phyloP scores from a whole-genome alignment of 2,329 filamentous ascomycete species.

The Ascochyta viciae-villosae region DNA sequence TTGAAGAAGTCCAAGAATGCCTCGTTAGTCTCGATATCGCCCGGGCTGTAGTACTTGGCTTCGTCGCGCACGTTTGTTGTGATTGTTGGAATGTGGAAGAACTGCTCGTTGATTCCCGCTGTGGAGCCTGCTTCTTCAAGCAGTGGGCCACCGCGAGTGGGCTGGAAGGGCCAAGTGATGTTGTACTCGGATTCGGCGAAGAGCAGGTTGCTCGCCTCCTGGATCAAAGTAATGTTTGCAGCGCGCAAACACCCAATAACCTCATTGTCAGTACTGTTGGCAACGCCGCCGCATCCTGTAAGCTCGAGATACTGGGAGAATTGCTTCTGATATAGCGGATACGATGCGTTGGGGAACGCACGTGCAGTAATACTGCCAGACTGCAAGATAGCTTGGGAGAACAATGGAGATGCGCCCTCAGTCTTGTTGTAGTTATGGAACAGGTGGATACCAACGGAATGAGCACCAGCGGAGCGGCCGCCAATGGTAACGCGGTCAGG shows the following conservation, averaged over 20 bases:
- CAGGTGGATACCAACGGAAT: conserved; percentile 38
- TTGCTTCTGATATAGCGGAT: conserved; percentile 38
- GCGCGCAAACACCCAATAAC: conserved; percentile 50
- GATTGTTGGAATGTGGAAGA: conserved; percentile 35
- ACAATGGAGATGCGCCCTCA: conserved; percentile 28
- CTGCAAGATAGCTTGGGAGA: conserved; percentile 37
- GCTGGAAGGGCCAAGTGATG: conserved; percentile 58
- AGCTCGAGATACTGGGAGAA: conserved; percentile 28
- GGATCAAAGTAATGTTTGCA: conserved; percentile 47
- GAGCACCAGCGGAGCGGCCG: conserved; percentile 48
- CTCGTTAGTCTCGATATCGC: conserved; percentile 40
- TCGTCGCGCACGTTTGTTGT: conserved; percentile 46
- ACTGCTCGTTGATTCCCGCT: conserved; percentile 30
- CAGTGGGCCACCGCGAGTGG: conserved; percentile 51
- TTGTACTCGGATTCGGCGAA: conserved; percentile 43
- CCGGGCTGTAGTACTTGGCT: conserved; percentile 33
- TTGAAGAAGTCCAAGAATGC: conserved; percentile 42
- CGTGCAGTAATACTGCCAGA: conserved; percentile 39
- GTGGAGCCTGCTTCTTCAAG: conserved; percentile 55
- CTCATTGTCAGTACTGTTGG: conserved; percentile 36
- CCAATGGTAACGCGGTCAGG: conserved; percentile 46
- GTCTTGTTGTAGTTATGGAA: conserved; percentile 40
- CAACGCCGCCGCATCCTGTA: conserved; percentile 25
- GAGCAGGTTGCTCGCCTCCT: conserved; percentile 45
- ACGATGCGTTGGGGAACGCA: conserved; percentile 35